phyloP scores from a whole-genome alignment of 2,329 filamentous ascomycete species.

The Botrytis medusae region DNA sequence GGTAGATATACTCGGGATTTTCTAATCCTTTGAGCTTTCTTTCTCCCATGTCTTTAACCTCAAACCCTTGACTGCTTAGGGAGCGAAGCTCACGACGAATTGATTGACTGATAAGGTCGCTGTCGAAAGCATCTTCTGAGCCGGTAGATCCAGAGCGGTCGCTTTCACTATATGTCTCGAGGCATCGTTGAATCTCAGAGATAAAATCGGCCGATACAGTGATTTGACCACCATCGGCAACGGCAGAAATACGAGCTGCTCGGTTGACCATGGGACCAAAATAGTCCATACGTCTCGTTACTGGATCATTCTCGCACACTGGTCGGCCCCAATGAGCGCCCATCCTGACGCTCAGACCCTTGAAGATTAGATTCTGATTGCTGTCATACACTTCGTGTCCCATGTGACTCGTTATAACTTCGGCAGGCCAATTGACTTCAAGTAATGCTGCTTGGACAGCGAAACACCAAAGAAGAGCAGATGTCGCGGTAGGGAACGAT shows the following conservation, averaged over 20 bases:
- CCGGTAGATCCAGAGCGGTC: conserved; percentile 67
- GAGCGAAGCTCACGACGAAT: conserved; percentile 87
- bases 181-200: conserved; percentile 86
- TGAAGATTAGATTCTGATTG: conserved; percentile 87
- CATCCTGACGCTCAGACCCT: conserved; percentile 93
- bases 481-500: conserved; percentile 93
- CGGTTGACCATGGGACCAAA: conserved; percentile 99
- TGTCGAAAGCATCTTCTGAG: conserved; percentile 72
- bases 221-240: conserved; percentile 95
- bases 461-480: conserved; percentile 93
- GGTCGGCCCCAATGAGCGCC: conserved; percentile 94
- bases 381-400: conserved; percentile 81
- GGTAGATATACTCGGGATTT: conserved; percentile 93
- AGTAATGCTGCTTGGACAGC: conserved; percentile 86
- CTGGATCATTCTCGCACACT: conserved; percentile 92
- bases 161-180: conserved; percentile 86
- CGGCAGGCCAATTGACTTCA: conserved; percentile 88
- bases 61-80: conserved; percentile 87
- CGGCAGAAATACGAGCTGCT: conserved; percentile 87
- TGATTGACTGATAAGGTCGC: conserved; percentile 70
- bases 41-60: conserved; percentile 95
- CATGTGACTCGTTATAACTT: conserved; percentile 83
- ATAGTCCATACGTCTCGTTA: conserved; percentile 98
- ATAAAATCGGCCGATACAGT: conserved; percentile 97
- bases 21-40: conserved; percentile 94